Base-by-base conservation (phyloP, 2,329 filamentous ascomycete species). In the Pyrenochaeta sp. region DNA sequence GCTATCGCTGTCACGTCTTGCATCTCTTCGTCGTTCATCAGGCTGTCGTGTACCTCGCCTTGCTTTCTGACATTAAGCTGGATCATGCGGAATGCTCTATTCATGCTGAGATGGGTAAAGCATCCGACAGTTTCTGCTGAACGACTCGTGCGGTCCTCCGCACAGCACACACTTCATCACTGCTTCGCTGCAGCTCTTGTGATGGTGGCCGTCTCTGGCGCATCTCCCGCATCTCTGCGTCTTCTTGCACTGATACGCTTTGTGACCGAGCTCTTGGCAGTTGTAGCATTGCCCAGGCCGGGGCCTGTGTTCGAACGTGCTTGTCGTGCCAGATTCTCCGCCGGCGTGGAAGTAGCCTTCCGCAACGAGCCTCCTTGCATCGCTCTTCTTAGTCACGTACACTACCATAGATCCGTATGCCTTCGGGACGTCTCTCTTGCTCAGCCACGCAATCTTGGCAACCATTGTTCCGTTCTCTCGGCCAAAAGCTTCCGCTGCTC, bases 1-100 rank as follows among this genome's bases (percentile, higher is more conserved):
- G 37, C 44, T 22, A 47, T 10, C 18, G 42, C 32, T 31, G 37
- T 27, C 21, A 29, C 31, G 29, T 38, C 37, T 47, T 38, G 32
- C 24, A 47, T 41, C 32, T 47, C 44, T 37, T 47, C 21, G n/a
- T 47, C 27, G 32, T 47, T 47, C 37, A 47, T 47, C 21, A 41
- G 20, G 28, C 44, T 47, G 26, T 47, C 26, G n/a, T n/a, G n/a
- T n/a, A n/a, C n/a, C n/a, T n/a, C n/a, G n/a, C n/a, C n/a, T n/a
- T n/a, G n/a, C n/a, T 47, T 41, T 41, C 44, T 47, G n/a, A 41
- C 32, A 28, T 47, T 47, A 17, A 43, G 39, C 27, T 43, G 39
- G 32, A 37, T 31, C 20, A 41, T 35, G 15, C 29, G 11, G 19
- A 46, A 35, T 23, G 29, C 14, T 29, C 35, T 41, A 41, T 15